Evolutionary conservation across 2,329 filamentous ascomycete species (phyloP).

Genomic region (Diaporthe citriasiana): DNA sequence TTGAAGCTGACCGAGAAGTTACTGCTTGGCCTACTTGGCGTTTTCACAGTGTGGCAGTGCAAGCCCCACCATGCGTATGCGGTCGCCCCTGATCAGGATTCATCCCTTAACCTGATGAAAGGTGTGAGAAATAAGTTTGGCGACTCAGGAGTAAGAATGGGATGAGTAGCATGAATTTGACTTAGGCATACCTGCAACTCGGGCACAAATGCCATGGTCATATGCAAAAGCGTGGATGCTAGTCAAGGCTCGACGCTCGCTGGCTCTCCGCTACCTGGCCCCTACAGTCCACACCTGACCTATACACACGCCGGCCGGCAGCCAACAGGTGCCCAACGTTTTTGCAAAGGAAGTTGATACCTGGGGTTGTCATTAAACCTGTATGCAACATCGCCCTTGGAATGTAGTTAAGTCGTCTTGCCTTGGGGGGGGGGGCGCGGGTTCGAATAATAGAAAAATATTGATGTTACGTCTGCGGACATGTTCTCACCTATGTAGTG

Average conservation of each 20-base stretch:
- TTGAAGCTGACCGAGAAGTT: slow-evolving; percentile 13
- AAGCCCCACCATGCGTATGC: slow-evolving; percentile 8
- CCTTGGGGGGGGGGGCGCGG: too few species aligned
- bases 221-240: background rate
- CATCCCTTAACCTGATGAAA: background rate
- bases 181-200: background rate
- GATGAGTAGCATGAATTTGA: background rate
- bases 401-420: too few species aligned
- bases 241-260: background rate
- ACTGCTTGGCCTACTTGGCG: slow-evolving; percentile 19
- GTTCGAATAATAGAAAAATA: too few species aligned
- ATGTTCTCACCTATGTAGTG: too few species aligned
- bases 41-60: slow-evolving; percentile 3
- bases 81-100: background rate
- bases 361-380: too few species aligned
- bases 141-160: background rate
- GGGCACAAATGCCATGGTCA: background rate
- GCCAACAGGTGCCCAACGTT: too few species aligned
- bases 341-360: too few species aligned
- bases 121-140: background rate
- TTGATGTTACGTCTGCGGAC: too few species aligned
- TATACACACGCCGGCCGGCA: too few species aligned
- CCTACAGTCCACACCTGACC: too few species aligned
- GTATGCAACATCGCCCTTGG: too few species aligned
- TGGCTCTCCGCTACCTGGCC: too few species aligned